Evolutionary conservation across 2,329 filamentous ascomycete genomes (phyloP), one percentile per base, ranked within the genome.

Genomic region (Gliomastix tumulicola): DNA sequence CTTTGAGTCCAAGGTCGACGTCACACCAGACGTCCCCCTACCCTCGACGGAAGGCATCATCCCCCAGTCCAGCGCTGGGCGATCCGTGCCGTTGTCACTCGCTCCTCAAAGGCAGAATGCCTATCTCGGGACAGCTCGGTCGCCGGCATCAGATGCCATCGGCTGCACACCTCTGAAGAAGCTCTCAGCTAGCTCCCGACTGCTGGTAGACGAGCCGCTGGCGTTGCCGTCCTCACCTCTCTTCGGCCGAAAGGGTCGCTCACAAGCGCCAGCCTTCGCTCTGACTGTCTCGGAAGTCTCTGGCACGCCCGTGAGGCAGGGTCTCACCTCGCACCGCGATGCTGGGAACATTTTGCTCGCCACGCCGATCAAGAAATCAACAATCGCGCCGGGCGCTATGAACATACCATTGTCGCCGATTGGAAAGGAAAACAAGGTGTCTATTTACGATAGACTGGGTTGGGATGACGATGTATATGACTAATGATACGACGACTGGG

Each of bases 381-480:
- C 42, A 7, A 35, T 47, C 12, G 36, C 41, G 10, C 43, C 40
- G 21, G 37, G 35, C 21, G n/a, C n/a, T n/a, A n/a, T n/a, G n/a
- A n/a, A n/a, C n/a, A n/a, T n/a, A n/a, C n/a, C n/a, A n/a, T n/a
- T n/a, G n/a, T n/a, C n/a, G n/a, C n/a, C n/a, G n/a, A n/a, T n/a
- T n/a, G n/a, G n/a, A n/a, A n/a, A 42, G 41, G 44, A 44, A 35
- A 58, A 50, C 41, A 52, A 54, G 22, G 42, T 57, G 43, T 71
- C 68, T 10, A 70, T 79, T 35, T 79, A 72, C 45, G 62, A 74
- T 46, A 60, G 59, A 44, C 52, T 79, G 30, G 74, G 75, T 32
- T 79, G 75, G 75, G 71, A 77, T 49, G 71, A 76, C 48, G 71
- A 77, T 42, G 59, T 66, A 50, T 68, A 76, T 50, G 62, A 66